Conservation (phyloP, 1,284 basidiomycete species). For the Athelia sp. region DNA sequence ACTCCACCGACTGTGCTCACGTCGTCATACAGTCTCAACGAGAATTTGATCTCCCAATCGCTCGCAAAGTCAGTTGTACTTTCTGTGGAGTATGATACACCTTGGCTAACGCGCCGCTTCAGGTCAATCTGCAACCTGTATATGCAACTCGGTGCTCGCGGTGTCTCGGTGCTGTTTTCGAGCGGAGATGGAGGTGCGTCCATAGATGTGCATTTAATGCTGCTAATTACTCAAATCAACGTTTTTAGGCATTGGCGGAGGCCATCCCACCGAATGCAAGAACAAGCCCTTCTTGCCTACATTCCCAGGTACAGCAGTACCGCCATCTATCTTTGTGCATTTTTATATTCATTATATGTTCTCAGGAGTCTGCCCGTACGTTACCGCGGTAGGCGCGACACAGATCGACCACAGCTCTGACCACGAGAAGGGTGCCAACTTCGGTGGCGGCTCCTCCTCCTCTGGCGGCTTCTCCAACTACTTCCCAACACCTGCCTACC, state of each 20-base stretch:
- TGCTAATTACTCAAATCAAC: constrained; percentile 36
- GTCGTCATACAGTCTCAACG: constrained; percentile 47
- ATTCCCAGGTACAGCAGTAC: too few relatives aligned
- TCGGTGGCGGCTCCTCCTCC: constrained; percentile 36
- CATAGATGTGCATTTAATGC: constrained; percentile 54
- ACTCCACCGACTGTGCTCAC: constrained; percentile 51
- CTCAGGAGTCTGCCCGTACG: constrained; percentile 42
- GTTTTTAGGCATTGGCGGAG: constrained; percentile 38
- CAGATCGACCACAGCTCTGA: constrained; percentile 37
- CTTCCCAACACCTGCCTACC: constrained; percentile 55
- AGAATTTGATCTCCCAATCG: constrained; percentile 46
- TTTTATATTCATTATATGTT: constrained; percentile 19
- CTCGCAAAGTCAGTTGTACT: constrained; percentile 38
- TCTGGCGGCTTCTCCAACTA: constrained; percentile 55
- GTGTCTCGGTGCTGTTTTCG: constrained; percentile 59
- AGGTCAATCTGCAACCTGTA: constrained; percentile 51
- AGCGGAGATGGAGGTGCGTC: constrained; percentile 45
- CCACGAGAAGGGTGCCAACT: constrained; percentile 44
- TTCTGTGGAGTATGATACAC: constrained; percentile 53
- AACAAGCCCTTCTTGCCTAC: constrained; percentile 24
- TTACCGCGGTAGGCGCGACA: constrained; percentile 60
- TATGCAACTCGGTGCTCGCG: constrained; percentile 55
- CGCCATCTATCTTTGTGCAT: too few relatives aligned
- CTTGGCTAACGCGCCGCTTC: constrained; percentile 41
- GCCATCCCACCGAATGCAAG: constrained; percentile 30